Evolutionary conservation across 371 early-diverging fungal species (phyloP), one percentile per base, ranked within the genome.

Genomic region (Mucor mucedo): DNA sequence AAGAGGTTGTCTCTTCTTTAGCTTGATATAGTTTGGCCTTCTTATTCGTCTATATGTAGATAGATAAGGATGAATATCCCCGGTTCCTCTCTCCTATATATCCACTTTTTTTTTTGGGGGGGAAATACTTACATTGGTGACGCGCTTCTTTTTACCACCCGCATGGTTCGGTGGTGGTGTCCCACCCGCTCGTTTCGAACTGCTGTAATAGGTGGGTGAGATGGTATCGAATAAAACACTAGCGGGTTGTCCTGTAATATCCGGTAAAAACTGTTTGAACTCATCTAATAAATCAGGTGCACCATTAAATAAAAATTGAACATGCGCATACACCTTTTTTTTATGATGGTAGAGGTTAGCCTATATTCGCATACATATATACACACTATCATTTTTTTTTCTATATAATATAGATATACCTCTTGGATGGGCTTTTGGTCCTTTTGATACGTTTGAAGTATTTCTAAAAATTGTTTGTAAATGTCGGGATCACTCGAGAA

Each of bases 201-300:
- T 35, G 8, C 35, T 45, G 57, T 52, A 52, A 40, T 64, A 57
- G 1, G 63, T 39, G 13, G 56, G 52, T 45, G 62, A 67, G 30
- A 63, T 68, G 9, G 42, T 47, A 48, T 64, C 65, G 38, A 68
- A 68, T 10, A 68, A 50, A 2, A 45, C 54, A 33, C 63, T 60
- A 2, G 71, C 66, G 10, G 71, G 67, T 49, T 77, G 73, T 4
- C 78, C 78, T 16, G 79, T 74, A 29, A 74, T 69, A 60, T 94
- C 94, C 1, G 98, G 98, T 44, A 98, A 75, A 73, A 99, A 99
- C 68, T 95, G 95, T 76, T 94, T 95, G 71, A 98, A 98, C 73
- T 98, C 98, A 40, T 93, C 95, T 57, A 98, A 69, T 45, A 98
- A 76, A 75, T 98, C 98, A 0, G 91, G 89, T 0, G 93, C 93